These are phyloP conservation scores for Phanerochaete sordida DNA, from an alignment of 768 basidiomycete genomes.

Conservation along the genomic window DNA sequence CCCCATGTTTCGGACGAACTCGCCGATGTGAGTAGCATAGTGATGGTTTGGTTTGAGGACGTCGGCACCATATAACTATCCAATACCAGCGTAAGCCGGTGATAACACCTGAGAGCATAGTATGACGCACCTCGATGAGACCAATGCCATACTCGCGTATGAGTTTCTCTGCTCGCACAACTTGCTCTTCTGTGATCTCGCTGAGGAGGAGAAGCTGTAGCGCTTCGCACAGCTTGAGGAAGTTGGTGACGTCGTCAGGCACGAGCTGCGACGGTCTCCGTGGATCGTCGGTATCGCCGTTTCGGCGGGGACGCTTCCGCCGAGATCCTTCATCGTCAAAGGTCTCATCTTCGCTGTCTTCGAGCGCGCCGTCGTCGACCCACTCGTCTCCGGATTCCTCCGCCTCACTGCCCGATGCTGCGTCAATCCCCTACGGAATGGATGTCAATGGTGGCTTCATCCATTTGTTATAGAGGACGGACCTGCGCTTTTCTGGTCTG, in stretches of 20 bases:
- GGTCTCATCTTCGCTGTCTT: not conserved
- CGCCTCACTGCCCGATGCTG: not conserved
- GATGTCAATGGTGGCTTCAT: not conserved
- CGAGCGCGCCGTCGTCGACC: not conserved
- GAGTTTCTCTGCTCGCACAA: not conserved
- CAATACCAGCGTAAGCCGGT: too few species aligned
- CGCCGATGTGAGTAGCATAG: conserved; percentile 18
- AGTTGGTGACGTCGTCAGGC: conserved; percentile 16
- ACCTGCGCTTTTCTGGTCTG: too few species aligned
- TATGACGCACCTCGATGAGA: conserved; percentile 11
- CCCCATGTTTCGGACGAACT: conserved; percentile 23
- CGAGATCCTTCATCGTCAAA: not conserved
- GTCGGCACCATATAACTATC: conserved; percentile 15
- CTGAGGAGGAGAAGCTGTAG: conserved; percentile 18
- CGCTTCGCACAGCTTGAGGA: conserved; percentile 13
- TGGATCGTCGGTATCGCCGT: not conserved
- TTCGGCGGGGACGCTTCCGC: not conserved
- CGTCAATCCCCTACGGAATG: not conserved
- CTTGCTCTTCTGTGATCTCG: conserved; percentile 3
- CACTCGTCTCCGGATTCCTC: not conserved
- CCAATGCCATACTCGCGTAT: conserved; percentile 7
- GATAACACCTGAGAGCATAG: too few species aligned
- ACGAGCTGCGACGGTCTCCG: conserved; percentile 2
- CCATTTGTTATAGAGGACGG: too few species aligned
- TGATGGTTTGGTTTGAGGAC: conserved; percentile 27